Base-by-base conservation (phyloP, 768 basidiomycete genomes). In the Amanita molliuscula region DNA sequence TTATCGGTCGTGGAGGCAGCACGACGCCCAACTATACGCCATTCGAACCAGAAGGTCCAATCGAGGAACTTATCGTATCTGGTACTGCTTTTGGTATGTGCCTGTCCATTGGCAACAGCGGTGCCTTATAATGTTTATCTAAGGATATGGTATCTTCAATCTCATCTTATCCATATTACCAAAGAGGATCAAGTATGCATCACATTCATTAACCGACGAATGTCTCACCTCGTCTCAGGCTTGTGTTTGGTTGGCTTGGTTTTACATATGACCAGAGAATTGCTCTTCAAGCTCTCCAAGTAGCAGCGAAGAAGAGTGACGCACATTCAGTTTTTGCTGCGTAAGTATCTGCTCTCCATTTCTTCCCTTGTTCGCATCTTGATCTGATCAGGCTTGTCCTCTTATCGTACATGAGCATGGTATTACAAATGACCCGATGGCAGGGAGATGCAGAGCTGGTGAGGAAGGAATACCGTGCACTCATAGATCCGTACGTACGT, bases 301-400 rank as follows among this genome's bases (percentile, higher is more conserved):
- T 89, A 15, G 75, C 84, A 6, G 84, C 85, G 3, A 70, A 74
- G 2, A 77, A 77, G 56, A 66, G 67, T 3, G 88, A 90, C 54
- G 79, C 85, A 1, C 88, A 91, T 66, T 69, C 79, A 6, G 78
- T 85, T 9, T 89, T 89, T 59, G 74, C 88, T 20, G 84, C 86
- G 84, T 85, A 53, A 31, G 78, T 65, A 36, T 40, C 20, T 35
- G 4, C 13, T 43, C 43, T 13, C 43, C 49, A 13, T 44, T 11
- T 34, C 21, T 20, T n/a, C 2, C 21, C 31, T 52, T 8, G 23
- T 18, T 7, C 34, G 31, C 44, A 4, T 38, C 21, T 11, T 2
- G n/a, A n/a, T 28, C 43, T 57, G 26, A 36, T 15, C 49, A 84
- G 84, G 11, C 67, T 90, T n/a, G 76, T 84, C 0, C 64, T 91